A percentile compares a stretch with the other conserved stretches of the same genome.
phyloP scores from a whole-genome alignment of 768 basidiomycete species.

The Tricholoma hemisulphureum region DNA sequence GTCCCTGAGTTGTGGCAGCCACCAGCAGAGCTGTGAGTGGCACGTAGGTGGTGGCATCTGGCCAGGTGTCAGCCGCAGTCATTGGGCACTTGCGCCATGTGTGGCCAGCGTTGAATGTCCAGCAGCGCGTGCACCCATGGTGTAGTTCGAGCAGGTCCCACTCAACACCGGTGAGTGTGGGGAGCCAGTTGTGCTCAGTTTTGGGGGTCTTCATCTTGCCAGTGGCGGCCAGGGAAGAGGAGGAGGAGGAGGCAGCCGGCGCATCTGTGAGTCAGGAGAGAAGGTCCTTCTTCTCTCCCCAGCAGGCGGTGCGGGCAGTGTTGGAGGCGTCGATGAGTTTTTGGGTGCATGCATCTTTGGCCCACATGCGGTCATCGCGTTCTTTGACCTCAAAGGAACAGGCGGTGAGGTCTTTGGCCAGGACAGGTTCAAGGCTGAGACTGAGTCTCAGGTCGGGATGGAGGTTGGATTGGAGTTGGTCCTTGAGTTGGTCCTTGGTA shows the following conservation, averaged over 20 bases:
- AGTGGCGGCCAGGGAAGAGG: too few relatives aligned
- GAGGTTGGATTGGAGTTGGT: slow-evolving; percentile 11
- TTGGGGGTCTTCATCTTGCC: too few relatives aligned
- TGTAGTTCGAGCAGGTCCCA: too few relatives aligned
- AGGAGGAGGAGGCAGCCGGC: not conserved
- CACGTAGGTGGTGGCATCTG: not conserved
- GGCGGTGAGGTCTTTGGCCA: not conserved
- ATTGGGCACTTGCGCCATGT: not conserved
- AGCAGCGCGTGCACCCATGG: too few relatives aligned
- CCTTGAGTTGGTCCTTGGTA: slow-evolving; percentile 4
- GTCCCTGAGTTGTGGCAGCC: not conserved
- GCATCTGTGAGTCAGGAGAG: not conserved
- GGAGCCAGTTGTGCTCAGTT: too few relatives aligned
- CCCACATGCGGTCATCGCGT: not conserved
- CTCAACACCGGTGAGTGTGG: too few relatives aligned
- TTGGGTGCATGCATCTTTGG: not conserved
- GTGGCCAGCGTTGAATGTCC: too few relatives aligned
- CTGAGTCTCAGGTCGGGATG: not conserved
- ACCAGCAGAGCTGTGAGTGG: not conserved
- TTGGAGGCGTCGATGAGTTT: not conserved
- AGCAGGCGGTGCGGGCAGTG: not conserved
- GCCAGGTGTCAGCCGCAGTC: too few relatives aligned
- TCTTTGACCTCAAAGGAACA: not conserved
- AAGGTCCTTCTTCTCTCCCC: not conserved
- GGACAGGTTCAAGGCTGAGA: not conserved